Conservation (phyloP, 2,329 filamentous ascomycete genomes). For the Cladophialophora immunda region DNA sequence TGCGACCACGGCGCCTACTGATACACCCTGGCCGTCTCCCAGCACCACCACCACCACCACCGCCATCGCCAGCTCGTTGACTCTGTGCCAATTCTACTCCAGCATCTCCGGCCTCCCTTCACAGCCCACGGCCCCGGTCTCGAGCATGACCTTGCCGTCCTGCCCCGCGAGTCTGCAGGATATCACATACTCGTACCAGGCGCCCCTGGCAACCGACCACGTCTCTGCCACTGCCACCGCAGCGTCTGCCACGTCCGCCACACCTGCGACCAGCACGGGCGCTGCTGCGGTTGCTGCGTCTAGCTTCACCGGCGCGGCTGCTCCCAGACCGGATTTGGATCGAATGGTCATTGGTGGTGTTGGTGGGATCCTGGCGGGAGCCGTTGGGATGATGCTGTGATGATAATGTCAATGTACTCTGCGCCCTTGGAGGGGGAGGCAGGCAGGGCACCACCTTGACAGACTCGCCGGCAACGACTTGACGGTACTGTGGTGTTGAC, state of each 20-base stretch:
- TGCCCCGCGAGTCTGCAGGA: neutral
- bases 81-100: conserved; percentile 1
- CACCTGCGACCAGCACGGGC: neutral
- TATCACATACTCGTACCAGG: neutral
- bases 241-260: neutral
- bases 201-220: neutral
- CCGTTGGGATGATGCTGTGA: neutral
- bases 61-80: neutral
- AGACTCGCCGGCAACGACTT: too few species aligned
- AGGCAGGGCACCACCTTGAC: too few species aligned
- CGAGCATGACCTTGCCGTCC: neutral
- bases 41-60: neutral
- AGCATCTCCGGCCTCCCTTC: neutral
- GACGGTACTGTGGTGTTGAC: too few species aligned
- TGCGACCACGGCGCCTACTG: neutral
- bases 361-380: neutral
- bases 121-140: neutral
- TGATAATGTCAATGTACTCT: too few species aligned
- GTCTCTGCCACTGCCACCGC: neutral
- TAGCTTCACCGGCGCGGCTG: conserved; percentile 1
- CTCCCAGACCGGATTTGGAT: neutral
- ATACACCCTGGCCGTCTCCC: neutral
- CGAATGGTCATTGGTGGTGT: neutral
- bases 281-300: neutral
- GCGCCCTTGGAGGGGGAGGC: too few species aligned